Evolutionary conservation across 441 rosid species (phyloP).

Genomic region (Populus hybrid): DNA sequence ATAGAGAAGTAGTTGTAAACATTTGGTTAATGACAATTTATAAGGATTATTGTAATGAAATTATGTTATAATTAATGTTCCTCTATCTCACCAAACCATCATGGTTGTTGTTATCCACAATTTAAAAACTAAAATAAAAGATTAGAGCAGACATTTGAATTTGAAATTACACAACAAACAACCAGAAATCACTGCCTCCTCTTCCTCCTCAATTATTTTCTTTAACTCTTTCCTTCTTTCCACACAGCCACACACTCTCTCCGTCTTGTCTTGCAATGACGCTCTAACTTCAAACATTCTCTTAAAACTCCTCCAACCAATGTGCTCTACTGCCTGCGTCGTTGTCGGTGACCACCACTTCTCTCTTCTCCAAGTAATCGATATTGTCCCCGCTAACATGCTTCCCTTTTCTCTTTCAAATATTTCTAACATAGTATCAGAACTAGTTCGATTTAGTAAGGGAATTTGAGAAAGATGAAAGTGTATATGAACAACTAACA

Average conservation of each 20-base stretch:
- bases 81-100: too few relatives aligned
- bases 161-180: conserved; percentile 47
- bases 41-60: too few relatives aligned
- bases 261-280: conserved; percentile 43
- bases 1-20: too few relatives aligned
- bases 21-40: too few relatives aligned
- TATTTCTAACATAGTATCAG: too few relatives aligned
- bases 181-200: conserved; percentile 16
- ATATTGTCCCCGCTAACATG: conserved; percentile 60
- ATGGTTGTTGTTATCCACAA: neutral
- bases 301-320: conserved; percentile 80
- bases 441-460: too few relatives aligned
- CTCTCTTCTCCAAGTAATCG: conserved; percentile 76
- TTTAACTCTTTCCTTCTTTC: neutral
- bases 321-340: conserved; percentile 71
- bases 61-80: too few relatives aligned
- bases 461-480: too few relatives aligned
- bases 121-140: conserved; percentile 2
- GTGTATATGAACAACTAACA: too few relatives aligned
- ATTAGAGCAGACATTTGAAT: conserved; percentile 40
- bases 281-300: conserved; percentile 78
- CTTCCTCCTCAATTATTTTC: conserved; percentile 2
- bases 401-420: too few relatives aligned
- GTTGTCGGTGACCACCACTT: conserved; percentile 84
- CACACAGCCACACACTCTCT: neutral